phyloP scores from a whole-genome alignment of 1,284 basidiomycete genomes.

The Malassezia brasiliensis region DNA sequence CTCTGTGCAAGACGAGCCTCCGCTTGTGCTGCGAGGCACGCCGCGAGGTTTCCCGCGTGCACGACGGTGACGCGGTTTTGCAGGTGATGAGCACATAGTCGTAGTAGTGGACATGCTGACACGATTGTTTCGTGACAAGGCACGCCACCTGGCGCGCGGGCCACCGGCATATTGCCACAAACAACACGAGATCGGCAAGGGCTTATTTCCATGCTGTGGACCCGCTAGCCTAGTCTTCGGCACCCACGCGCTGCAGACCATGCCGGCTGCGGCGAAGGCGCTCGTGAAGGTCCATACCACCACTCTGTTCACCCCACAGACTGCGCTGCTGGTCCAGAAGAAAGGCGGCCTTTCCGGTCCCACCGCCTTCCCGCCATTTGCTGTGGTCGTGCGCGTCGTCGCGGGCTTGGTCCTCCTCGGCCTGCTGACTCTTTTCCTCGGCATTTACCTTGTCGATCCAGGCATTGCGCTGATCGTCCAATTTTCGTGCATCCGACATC shows the following conservation, averaged over 20 bases:
- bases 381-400: slow-evolving; percentile 21
- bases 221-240: not conserved
- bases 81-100: not conserved
- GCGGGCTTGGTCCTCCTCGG: slow-evolving; percentile 29
- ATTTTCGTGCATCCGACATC: slow-evolving; percentile 60
- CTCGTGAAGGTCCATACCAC: slow-evolving; percentile 28
- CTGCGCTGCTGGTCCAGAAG: slow-evolving; percentile 35
- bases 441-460: slow-evolving; percentile 28
- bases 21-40: too few relatives aligned
- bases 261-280: slow-evolving; percentile 26
- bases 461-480: slow-evolving; percentile 57
- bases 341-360: slow-evolving; percentile 30
- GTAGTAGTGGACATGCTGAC: not conserved
- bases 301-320: slow-evolving; percentile 23
- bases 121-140: not conserved
- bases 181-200: not conserved
- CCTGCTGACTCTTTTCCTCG: slow-evolving; percentile 25
- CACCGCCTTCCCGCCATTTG: slow-evolving; percentile 20
- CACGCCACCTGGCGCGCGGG: not conserved
- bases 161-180: not conserved
- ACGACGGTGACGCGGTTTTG: not conserved
- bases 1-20: not conserved
- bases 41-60: not conserved
- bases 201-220: too few relatives aligned
- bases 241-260: slow-evolving; percentile 23